A percentile compares a stretch with the other conserved stretches of the same genome.
These are phyloP conservation scores for Boletus sp. DNA, from an alignment of 768 basidiomycete genomes.

Conservation along the genomic window DNA sequence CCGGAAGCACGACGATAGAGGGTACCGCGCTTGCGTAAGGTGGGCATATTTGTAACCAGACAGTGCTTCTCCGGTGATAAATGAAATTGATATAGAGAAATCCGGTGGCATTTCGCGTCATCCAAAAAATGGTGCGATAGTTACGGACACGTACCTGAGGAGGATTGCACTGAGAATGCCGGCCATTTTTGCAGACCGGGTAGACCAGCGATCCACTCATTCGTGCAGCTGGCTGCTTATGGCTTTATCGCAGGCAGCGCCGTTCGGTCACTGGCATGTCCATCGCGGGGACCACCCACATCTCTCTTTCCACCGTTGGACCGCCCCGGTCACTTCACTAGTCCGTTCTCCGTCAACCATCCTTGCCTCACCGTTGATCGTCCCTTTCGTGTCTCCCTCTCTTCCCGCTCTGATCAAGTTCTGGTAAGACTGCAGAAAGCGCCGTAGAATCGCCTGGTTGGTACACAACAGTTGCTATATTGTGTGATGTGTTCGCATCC, in stretches of 20 bases:
- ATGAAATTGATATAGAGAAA: conserved; percentile 23
- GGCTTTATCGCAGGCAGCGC: no score
- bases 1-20: conserved; percentile 1
- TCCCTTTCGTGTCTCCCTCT: neutral
- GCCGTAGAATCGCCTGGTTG: conserved; percentile 3
- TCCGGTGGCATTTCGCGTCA: conserved; percentile 12
- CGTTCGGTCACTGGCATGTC: neutral
- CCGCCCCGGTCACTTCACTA: conserved; percentile 1
- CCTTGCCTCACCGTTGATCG: conserved; percentile 12
- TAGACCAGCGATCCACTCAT: conserved; percentile 12
- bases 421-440: conserved; percentile 12
- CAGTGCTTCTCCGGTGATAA: conserved; percentile 22
- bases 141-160: conserved; percentile 20
- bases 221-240: no score
- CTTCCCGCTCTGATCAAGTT: neutral
- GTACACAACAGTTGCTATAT: conserved; percentile 8
- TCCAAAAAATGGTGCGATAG: conserved; percentile 14
- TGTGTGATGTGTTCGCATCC: conserved; percentile 8
- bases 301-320: neutral
- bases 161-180: conserved; percentile 25
- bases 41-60: conserved; percentile 21
- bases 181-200: conserved; percentile 2
- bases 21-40: conserved; percentile 15
- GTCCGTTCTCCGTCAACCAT: conserved; percentile 17
- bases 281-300: neutral